Percentiles rank a stretch among this genome's conserved stretches.
Conservation (phyloP, 192 early-diverging fungal species). For the Entomortierella lignicola region DNA sequence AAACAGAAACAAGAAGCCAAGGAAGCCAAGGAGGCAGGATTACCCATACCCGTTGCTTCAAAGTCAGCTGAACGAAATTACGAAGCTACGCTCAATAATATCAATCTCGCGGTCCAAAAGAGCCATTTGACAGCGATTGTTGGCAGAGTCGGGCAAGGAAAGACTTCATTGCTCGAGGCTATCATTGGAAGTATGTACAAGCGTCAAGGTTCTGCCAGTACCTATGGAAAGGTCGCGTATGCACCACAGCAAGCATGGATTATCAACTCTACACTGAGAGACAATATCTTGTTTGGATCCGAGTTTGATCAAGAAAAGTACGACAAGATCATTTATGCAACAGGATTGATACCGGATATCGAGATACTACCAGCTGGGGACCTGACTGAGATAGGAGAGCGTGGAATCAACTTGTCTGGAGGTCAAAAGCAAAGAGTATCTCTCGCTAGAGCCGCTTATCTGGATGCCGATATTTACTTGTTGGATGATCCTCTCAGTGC, state of each 20-base stretch:
- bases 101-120: slow-evolving; percentile 27
- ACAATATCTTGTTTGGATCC: slow-evolving; percentile 91
- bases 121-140: slow-evolving; percentile 39
- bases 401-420: slow-evolving; percentile 66
- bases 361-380: slow-evolving; percentile 44
- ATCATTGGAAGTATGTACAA: slow-evolving; percentile 90
- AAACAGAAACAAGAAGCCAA: slow-evolving; percentile 21
- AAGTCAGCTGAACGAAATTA: slow-evolving; percentile 8
- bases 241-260: slow-evolving; percentile 81
- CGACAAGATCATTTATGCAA: slow-evolving; percentile 19
- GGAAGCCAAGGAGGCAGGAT: slow-evolving; percentile 21
- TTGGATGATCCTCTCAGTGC: slow-evolving; percentile 91
- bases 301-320: slow-evolving; percentile 74
- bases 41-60: not conserved
- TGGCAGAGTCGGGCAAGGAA: slow-evolving; percentile 56
- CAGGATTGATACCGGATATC: slow-evolving; percentile 22
- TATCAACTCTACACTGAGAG: slow-evolving; percentile 89
- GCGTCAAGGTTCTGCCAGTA: slow-evolving; percentile 64
- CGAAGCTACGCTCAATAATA: slow-evolving; percentile 24
- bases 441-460: slow-evolving; percentile 85
- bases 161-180: slow-evolving; percentile 57
- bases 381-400: slow-evolving; percentile 56
- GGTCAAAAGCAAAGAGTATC: slow-evolving; percentile 91
- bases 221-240: slow-evolving; percentile 75
- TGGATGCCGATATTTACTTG: slow-evolving; percentile 78